phyloP scores from a whole-genome alignment of 306 rosid species.

The Vigna radiata region DNA sequence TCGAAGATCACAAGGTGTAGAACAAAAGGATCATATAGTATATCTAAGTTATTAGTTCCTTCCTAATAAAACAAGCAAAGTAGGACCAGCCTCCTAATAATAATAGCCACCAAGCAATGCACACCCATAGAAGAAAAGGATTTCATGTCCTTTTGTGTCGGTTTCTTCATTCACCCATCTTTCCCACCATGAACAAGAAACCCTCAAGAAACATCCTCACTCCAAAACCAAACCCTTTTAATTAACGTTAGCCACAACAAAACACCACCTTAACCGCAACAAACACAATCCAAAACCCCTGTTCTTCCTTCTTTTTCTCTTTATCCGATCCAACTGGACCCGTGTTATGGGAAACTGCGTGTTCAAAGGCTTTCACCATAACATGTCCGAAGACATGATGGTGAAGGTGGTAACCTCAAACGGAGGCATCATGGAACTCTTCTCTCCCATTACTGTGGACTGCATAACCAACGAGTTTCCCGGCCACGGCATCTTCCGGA shows the following conservation, averaged over 20 bases:
- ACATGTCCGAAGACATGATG: slow-evolving; percentile 12
- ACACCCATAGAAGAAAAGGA: slow-evolving; percentile 58
- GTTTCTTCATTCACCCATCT: slow-evolving; percentile 32
- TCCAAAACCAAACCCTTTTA: slow-evolving; percentile 16
- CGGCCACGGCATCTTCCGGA: slow-evolving; percentile 72
- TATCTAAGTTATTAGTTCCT: background rate
- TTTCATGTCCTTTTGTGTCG: slow-evolving; percentile 66
- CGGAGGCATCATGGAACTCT: slow-evolving; percentile 82
- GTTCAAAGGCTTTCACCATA: slow-evolving; percentile 48
- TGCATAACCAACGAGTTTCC: slow-evolving; percentile 68
- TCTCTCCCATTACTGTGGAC: slow-evolving; percentile 63
- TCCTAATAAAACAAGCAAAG: slow-evolving; percentile 13
- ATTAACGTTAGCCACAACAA: background rate
- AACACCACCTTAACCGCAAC: background rate
- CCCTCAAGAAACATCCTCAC: slow-evolving; percentile 54
- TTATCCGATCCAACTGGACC: background rate
- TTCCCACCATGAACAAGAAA: slow-evolving; percentile 41
- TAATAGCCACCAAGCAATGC: slow-evolving; percentile 37
- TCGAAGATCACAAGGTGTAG: background rate
- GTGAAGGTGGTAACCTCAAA: slow-evolving; percentile 69
- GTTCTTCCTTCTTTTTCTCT: too few species aligned
- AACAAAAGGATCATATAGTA: background rate
- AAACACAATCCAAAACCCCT: background rate
- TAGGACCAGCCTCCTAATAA: slow-evolving; percentile 49
- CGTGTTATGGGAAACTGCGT: slow-evolving; percentile 69